phyloP scores from a whole-genome alignment of 179 eudicot genomes.

The Silene coronaria region DNA sequence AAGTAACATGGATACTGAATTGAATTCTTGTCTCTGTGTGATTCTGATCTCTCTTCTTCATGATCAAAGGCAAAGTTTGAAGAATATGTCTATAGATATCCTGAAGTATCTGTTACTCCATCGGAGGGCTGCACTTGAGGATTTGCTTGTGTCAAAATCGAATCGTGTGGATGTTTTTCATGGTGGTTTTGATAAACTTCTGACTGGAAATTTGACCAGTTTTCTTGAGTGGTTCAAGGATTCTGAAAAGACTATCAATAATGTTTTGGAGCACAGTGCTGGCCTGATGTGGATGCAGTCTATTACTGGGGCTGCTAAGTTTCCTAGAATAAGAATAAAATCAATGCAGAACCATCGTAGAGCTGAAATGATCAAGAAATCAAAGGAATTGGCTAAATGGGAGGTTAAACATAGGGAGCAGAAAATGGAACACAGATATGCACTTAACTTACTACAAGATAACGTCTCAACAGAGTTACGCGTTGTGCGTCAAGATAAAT shows the following conservation, averaged over 20 bases:
- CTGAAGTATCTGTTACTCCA: slow-evolving; percentile 82
- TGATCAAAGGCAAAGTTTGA: slow-evolving; percentile 60
- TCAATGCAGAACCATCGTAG: slow-evolving; percentile 92
- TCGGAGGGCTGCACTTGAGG: slow-evolving; percentile 86
- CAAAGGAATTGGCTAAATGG: slow-evolving; percentile 55
- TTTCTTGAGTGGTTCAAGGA: slow-evolving; percentile 78
- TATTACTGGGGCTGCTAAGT: slow-evolving; percentile 77
- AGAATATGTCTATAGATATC: slow-evolving; percentile 67
- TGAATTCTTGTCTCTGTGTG: slow-evolving; percentile 83
- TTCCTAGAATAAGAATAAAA: slow-evolving; percentile 87
- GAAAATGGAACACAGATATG: slow-evolving; percentile 78
- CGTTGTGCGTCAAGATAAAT: slow-evolving; percentile 96
- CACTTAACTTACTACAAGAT: slow-evolving; percentile 84
- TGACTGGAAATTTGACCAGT: slow-evolving; percentile 62
- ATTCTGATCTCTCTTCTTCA: slow-evolving; percentile 78
- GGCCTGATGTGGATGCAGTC: slow-evolving; percentile 96
- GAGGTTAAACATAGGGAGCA: slow-evolving; percentile 85
- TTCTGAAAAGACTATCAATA: slow-evolving; percentile 64
- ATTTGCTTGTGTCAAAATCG: slow-evolving; percentile 84
- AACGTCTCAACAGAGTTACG: slow-evolving; percentile 84
- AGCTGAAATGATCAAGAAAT: slow-evolving; percentile 71
- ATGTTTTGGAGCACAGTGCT: slow-evolving; percentile 89
- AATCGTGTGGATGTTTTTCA: slow-evolving; percentile 69
- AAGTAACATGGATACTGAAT: slow-evolving; percentile 79
- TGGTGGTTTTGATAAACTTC: slow-evolving; percentile 91